These are phyloP conservation scores for Anethum foeniculum DNA, from an alignment of 140 eudicot genomes.

Conservation along the genomic window DNA sequence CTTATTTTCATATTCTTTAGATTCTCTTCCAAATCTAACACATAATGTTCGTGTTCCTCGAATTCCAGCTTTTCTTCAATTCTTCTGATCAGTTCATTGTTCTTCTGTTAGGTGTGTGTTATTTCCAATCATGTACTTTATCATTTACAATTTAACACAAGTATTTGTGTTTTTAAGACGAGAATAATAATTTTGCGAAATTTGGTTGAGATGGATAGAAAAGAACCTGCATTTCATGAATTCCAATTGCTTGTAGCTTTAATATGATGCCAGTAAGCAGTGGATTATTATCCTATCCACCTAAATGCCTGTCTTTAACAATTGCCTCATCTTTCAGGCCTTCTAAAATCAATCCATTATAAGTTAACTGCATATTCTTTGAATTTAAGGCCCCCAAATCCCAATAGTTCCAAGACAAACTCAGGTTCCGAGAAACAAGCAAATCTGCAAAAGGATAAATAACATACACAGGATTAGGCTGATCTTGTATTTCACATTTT, in stretches of 20 bases:
- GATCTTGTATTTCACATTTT: too few relatives aligned
- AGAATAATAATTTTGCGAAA: too few relatives aligned
- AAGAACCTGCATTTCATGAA: slow-evolving; percentile 11
- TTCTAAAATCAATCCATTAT: slow-evolving; percentile 21
- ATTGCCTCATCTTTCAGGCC: slow-evolving; percentile 15
- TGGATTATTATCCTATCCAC: slow-evolving; percentile 11
- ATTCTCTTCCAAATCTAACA: slow-evolving; percentile 20
- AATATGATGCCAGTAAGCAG: slow-evolving; percentile 23
- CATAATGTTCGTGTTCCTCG: not conserved
- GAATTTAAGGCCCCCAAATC: slow-evolving; percentile 7
- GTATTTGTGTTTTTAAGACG: not conserved
- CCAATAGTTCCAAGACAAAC: slow-evolving; percentile 18
- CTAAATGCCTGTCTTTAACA: slow-evolving; percentile 21
- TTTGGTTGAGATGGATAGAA: too few relatives aligned
- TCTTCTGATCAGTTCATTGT: not conserved
- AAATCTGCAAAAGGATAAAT: too few relatives aligned
- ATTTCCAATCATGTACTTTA: too few relatives aligned
- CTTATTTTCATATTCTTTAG: slow-evolving; percentile 30
- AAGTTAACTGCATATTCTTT: not conserved
- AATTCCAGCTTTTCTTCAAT: slow-evolving; percentile 2
- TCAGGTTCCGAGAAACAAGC: slow-evolving; percentile 35
- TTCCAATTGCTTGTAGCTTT: slow-evolving; percentile 25
- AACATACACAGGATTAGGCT: too few relatives aligned
- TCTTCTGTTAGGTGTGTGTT: not conserved
- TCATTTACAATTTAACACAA: not conserved